phyloP scores from a whole-genome alignment of 2,329 filamentous ascomycete species.

The Colletotrichum orbiculare region DNA sequence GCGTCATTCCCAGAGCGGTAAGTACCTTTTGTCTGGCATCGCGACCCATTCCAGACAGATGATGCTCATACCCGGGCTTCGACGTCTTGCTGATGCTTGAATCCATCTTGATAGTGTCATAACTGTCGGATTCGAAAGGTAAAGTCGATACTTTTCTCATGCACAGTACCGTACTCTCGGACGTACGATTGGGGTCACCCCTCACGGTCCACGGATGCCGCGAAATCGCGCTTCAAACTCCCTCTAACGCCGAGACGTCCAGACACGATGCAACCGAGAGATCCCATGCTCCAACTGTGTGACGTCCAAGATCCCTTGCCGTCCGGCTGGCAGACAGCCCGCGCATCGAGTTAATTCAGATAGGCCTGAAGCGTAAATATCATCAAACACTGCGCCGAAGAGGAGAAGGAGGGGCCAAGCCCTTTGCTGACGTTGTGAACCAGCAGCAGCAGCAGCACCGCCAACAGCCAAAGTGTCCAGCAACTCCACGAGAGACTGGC shows the following conservation, averaged over 20 bases:
- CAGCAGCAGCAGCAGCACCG: not conserved
- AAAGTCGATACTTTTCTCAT: not conserved
- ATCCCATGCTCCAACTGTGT: constrained; percentile 39
- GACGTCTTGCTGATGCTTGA: not conserved
- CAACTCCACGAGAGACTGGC: constrained; percentile 33
- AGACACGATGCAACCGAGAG: constrained; percentile 39
- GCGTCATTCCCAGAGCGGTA: constrained; percentile 30
- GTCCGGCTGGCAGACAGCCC: constrained; percentile 27
- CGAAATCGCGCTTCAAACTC: no score
- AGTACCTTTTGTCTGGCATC: constrained; percentile 9
- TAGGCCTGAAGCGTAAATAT: constrained; percentile 9
- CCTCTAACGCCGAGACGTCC: no score
- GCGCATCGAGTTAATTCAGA: not conserved
- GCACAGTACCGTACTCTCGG: not conserved
- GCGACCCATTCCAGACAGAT: not conserved
- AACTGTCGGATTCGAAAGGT: constrained; percentile 30
- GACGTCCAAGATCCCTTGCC: constrained; percentile 38
- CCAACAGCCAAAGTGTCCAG: constrained; percentile 8
- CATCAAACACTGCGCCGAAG: no score
- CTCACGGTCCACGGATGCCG: not conserved
- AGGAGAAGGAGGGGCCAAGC: no score
- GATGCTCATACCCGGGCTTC: not conserved
- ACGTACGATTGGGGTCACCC: not conserved
- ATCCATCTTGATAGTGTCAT: constrained; percentile 18
- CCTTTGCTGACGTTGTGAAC: no score